Base-by-base conservation (phyloP, 352 stramenopile species). In the Pilasporangium apinafurcum region DNA sequence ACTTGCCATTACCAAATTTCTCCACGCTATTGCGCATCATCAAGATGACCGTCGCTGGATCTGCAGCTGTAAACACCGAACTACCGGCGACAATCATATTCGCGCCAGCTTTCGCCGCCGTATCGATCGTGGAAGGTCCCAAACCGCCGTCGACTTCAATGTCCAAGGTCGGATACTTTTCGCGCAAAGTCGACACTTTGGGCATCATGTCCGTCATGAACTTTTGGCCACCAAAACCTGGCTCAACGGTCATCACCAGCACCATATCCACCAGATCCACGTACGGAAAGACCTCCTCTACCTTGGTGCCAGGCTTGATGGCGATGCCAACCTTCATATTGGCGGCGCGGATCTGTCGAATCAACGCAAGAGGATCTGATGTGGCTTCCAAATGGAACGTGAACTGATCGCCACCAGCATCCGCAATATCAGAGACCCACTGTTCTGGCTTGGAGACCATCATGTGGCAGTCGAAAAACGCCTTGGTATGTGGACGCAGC, bases 161-260 rank as follows among this genome's bases (percentile, higher is more conserved):
- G 68, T 98, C 88, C 35, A 98, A 62, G 42, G 75, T 56, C n/a
- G 95, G 94, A 68, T 89, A 98, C 47, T 85, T 81, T 28, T 80
- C 68, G 33, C 96, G 76, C 26, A 98, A 59, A 17, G 65, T 68
- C 37, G 80, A 66, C 13, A 98, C 82, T 65, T 98, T 98, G 26
- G 68, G 60, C 86, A 98, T 98, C 86, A 97, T 97, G 56, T 93
- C 72, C 22, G 48, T 55, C 91, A 98, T 99, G 60, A 99, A 99
- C 26, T 65, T 86, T 71, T 99, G 96, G 22, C 96, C 96, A 25
- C 92, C 90, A 53, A 98, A 98, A 39, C 96, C 96, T 18, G 96
- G 96, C 70, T 98, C 92, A 21, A 99, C 96, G 4, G 95, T 98
- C 96, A 99, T 99, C 22, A 99, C 74, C 24, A 99, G 71, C 49